These are phyloP conservation scores for Arthrobotrys sinensis DNA, from an alignment of 2,329 filamentous ascomycete species.

Conservation along the genomic window DNA sequence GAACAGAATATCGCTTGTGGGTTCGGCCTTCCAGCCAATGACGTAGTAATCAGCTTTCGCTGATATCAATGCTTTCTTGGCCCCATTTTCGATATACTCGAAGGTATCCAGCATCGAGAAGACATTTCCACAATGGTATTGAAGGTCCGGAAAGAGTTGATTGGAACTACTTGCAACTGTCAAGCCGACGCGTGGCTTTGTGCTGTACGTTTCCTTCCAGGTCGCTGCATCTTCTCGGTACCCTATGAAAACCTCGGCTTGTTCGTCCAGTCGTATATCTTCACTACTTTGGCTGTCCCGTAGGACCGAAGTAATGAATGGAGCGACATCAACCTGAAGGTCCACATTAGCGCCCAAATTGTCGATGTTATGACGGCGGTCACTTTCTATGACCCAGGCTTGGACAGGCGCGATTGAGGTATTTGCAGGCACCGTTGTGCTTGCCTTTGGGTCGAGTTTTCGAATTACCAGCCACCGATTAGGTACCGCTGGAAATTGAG, in stretches of 20 bases:
- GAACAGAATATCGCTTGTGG: slow-evolving; percentile 62
- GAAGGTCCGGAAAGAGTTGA: slow-evolving; percentile 68
- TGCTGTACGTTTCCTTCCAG: slow-evolving; percentile 59
- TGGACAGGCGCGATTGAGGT: slow-evolving; percentile 50
- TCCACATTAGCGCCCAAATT: slow-evolving; percentile 65
- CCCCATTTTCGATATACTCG: slow-evolving; percentile 62
- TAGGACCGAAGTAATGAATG: slow-evolving; percentile 65
- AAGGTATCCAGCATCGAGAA: slow-evolving; percentile 69
- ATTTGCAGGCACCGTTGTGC: slow-evolving; percentile 28
- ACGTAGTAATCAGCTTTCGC: slow-evolving; percentile 68
- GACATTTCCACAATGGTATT: slow-evolving; percentile 68
- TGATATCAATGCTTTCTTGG: slow-evolving; percentile 62
- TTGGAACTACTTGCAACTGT: slow-evolving; percentile 65
- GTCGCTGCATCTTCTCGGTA: slow-evolving; percentile 62
- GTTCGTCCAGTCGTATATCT: slow-evolving; percentile 65
- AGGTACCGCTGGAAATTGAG: slow-evolving; percentile 63
- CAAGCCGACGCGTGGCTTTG: slow-evolving; percentile 47
- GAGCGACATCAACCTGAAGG: slow-evolving; percentile 68
- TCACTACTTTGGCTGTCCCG: slow-evolving; percentile 13
- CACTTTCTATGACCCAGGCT: slow-evolving; percentile 69
- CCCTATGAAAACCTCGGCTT: slow-evolving; percentile 70
- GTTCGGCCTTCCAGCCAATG: slow-evolving; percentile 68
- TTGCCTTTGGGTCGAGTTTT: slow-evolving; percentile 61
- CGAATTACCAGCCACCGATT: slow-evolving; percentile 68
- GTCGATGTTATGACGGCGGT: slow-evolving; percentile 66